phyloP scores from a whole-genome alignment of 805 yeast genomes.

The Candida argentea region DNA sequence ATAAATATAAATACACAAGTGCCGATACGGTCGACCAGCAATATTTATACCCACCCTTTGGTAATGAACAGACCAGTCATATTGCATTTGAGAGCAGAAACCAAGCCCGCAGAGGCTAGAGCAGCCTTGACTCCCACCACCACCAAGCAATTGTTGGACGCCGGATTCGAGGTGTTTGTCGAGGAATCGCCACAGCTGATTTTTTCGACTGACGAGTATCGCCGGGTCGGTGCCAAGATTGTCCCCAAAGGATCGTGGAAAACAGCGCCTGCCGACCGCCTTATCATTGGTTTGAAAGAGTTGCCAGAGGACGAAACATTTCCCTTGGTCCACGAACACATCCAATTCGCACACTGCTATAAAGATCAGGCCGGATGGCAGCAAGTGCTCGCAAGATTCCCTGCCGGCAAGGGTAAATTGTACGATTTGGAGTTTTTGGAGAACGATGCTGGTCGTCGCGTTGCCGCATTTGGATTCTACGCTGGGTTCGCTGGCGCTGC shows the following conservation, averaged over 20 bases:
- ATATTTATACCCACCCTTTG: too few species aligned
- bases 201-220: slow-evolving; percentile 69
- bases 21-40: too few species aligned
- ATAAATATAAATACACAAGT: too few species aligned
- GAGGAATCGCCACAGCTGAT: slow-evolving; percentile 83
- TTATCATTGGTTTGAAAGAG: slow-evolving; percentile 90
- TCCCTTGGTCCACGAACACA: slow-evolving; percentile 92
- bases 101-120: slow-evolving; percentile 94
- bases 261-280: slow-evolving; percentile 79
- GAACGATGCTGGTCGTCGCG: slow-evolving; percentile 94
- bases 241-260: slow-evolving; percentile 95
- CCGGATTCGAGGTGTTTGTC: slow-evolving; percentile 82
- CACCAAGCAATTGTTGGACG: slow-evolving; percentile 69
- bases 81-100: slow-evolving; percentile 90
- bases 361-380: slow-evolving; percentile 97
- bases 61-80: slow-evolving; percentile 49
- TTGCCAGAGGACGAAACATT: slow-evolving; percentile 81
- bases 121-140: slow-evolving; percentile 94
- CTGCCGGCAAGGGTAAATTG: slow-evolving; percentile 80
- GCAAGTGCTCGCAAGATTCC: slow-evolving; percentile 80
- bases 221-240: slow-evolving; percentile 68
- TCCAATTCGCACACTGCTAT: slow-evolving; percentile 98
- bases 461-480: slow-evolving; percentile 98
- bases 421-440: slow-evolving; percentile 93
- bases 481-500: slow-evolving; percentile 99